These are phyloP conservation scores for Starmerella tilneyi DNA, from an alignment of 805 yeast genomes.

Conservation along the genomic window DNA sequence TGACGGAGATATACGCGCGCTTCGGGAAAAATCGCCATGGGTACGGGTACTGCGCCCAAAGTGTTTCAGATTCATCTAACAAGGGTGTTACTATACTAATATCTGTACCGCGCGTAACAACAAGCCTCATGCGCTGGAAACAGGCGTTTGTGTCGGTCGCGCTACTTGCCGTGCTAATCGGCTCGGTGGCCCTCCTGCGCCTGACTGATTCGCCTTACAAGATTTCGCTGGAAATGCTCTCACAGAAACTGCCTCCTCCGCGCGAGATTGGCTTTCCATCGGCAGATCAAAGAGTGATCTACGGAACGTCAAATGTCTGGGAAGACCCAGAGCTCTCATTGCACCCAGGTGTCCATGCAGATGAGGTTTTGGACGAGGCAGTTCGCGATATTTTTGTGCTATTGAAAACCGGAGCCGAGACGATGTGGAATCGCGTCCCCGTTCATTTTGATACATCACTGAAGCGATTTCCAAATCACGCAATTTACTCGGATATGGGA, in stretches of 20 bases:
- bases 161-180: too few species aligned
- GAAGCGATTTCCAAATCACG: constrained; percentile 29
- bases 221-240: background rate
- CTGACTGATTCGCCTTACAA: background rate
- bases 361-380: background rate
- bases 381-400: constrained; percentile 27
- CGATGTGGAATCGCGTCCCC: constrained; percentile 32
- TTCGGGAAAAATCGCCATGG: too few species aligned
- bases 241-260: background rate
- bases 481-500: constrained; percentile 32
- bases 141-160: too few species aligned
- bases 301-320: constrained; percentile 1
- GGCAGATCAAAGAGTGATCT: background rate
- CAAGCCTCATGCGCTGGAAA: too few species aligned
- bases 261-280: background rate
- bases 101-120: too few species aligned
- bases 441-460: constrained; percentile 32
- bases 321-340: background rate
- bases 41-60: too few species aligned
- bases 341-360: background rate
- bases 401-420: constrained; percentile 33
- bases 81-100: too few species aligned
- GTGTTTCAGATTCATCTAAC: too few species aligned
- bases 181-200: background rate
- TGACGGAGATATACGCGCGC: too few species aligned